Conservation (phyloP, 2,329 filamentous ascomycete genomes). For the Fusarium burgessii region DNA sequence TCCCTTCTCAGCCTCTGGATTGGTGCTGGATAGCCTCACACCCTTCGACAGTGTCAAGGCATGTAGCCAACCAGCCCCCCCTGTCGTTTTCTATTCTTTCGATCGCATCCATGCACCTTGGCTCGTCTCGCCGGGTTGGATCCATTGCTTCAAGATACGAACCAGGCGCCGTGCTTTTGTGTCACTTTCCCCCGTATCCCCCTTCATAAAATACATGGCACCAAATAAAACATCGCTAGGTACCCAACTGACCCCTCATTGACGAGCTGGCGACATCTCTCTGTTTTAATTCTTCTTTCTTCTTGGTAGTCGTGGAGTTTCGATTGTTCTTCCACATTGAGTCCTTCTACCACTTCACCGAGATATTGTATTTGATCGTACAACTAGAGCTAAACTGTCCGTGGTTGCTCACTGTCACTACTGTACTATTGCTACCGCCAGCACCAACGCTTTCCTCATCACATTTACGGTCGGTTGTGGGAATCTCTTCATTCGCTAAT, state of each 20-base stretch:
- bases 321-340: conserved; percentile 16
- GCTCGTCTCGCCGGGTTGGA: conserved; percentile 46
- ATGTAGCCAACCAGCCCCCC: conserved; percentile 38
- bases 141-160: conserved; percentile 50
- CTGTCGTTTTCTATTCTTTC: conserved; percentile 33
- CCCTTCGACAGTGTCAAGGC: conserved; percentile 14
- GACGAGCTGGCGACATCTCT: conserved; percentile 28
- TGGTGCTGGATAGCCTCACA: conserved; percentile 34
- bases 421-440: conserved; percentile 39
- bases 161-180: conserved; percentile 46
- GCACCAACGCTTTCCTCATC: conserved; percentile 41
- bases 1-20: conserved; percentile 22
- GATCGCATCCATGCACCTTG: conserved; percentile 44
- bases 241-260: conserved; percentile 46
- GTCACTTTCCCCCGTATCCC: conserved; percentile 49
- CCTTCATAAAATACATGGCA: conserved; percentile 50
- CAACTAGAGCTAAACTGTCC: conserved; percentile 11
- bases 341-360: background rate
- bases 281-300: conserved; percentile 19
- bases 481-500: conserved; percentile 47
- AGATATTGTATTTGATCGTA: conserved; percentile 13
- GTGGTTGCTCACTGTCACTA: conserved; percentile 28
- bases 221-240: conserved; percentile 49
- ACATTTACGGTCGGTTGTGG: conserved; percentile 46
- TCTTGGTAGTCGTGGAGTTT: conserved; percentile 12